phyloP scores from a whole-genome alignment of 2,329 filamentous ascomycete species.

The Aureobasidium melanogenum region DNA sequence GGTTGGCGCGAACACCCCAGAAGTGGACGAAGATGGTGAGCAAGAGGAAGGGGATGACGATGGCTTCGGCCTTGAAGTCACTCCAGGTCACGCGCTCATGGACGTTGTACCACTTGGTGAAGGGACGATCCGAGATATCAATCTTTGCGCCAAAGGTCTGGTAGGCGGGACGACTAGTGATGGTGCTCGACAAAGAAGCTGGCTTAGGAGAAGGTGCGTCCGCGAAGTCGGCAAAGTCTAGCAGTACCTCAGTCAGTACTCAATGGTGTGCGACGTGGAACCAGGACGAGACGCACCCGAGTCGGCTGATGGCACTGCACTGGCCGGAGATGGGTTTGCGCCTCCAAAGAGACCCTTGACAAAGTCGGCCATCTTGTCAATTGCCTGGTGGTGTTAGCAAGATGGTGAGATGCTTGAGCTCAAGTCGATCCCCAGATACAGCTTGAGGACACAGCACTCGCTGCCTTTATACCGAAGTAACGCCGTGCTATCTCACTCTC shows the following conservation, averaged over 20 bases:
- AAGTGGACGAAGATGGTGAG: slow-evolving; percentile 71
- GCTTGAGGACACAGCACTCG: slow-evolving; percentile 1
- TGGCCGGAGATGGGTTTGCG: slow-evolving; percentile 48
- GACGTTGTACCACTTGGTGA: slow-evolving; percentile 93
- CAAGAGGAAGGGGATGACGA: slow-evolving; percentile 67
- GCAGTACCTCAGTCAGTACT: slow-evolving; percentile 8
- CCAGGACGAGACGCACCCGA: slow-evolving; percentile 46
- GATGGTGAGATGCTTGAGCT: neutral
- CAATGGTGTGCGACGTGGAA: neutral
- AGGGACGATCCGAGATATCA: slow-evolving; percentile 49
- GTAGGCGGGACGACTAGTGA: slow-evolving; percentile 34
- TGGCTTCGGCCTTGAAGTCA: slow-evolving; percentile 82
- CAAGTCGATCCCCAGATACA: neutral
- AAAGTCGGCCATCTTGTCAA: slow-evolving; percentile 38
- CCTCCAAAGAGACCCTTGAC: slow-evolving; percentile 63
- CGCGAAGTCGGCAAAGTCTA: slow-evolving; percentile 93
- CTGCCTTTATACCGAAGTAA: neutral
- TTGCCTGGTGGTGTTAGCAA: neutral
- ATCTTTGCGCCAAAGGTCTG: slow-evolving; percentile 35
- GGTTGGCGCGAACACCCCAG: slow-evolving; percentile 72
- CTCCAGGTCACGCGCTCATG: slow-evolving; percentile 78
- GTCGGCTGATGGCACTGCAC: slow-evolving; percentile 44
- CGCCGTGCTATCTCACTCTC: too few relatives aligned
- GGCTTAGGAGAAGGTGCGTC: slow-evolving; percentile 59
- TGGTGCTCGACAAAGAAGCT: slow-evolving; percentile 36